A percentile compares a stretch with the other conserved stretches of the same genome.
phyloP scores from a whole-genome alignment of 495 filamentous ascomycete genomes.

The Bacidia rubella region DNA sequence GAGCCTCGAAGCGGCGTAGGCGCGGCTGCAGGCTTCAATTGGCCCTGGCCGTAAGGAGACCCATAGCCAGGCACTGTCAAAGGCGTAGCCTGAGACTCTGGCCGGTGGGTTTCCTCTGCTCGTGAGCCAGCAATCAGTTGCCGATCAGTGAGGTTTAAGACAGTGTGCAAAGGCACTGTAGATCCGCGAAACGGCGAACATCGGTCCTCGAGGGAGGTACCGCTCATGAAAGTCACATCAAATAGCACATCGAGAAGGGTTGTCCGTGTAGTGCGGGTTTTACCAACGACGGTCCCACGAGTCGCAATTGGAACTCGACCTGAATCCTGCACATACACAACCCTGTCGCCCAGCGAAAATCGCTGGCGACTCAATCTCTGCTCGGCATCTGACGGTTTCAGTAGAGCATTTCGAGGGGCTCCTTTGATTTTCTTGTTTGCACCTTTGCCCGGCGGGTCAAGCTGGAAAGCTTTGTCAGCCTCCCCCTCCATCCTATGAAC shows the following conservation, averaged over 20 bases:
- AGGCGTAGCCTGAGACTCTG: conserved; percentile 35
- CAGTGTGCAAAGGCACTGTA: conserved; percentile 68
- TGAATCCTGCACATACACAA: conserved; percentile 84
- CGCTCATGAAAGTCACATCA: conserved; percentile 90
- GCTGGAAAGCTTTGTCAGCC: conserved; percentile 43
- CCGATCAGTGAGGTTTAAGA: conserved; percentile 72
- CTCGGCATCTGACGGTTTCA: conserved; percentile 86
- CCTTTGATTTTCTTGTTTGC: conserved; percentile 48
- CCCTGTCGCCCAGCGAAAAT: conserved; percentile 76
- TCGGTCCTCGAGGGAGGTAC: conserved; percentile 72
- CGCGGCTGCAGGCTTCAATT: conserved; percentile 51
- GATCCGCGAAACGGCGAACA: conserved; percentile 95
- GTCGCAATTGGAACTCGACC: conserved; percentile 91
- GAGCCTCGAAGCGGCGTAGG: conserved; percentile 58
- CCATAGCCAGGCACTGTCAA: conserved; percentile 50
- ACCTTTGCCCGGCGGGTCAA: conserved; percentile 31
- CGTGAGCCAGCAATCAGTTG: conserved; percentile 68
- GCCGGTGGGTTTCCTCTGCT: conserved; percentile 48
- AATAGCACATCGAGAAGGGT: conserved; percentile 85
- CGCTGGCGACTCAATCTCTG: conserved; percentile 74
- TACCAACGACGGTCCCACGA: conserved; percentile 81
- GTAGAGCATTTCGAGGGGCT: conserved; percentile 72
- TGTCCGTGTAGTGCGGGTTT: conserved; percentile 69
- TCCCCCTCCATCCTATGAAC: conserved; percentile 71
- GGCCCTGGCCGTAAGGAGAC: conserved; percentile 42